Percentiles rank a stretch among this genome's conserved stretches.
These are phyloP conservation scores for Schwanniomyces polymorphus DNA, from an alignment of 805 yeast species.

Conservation along the genomic window DNA sequence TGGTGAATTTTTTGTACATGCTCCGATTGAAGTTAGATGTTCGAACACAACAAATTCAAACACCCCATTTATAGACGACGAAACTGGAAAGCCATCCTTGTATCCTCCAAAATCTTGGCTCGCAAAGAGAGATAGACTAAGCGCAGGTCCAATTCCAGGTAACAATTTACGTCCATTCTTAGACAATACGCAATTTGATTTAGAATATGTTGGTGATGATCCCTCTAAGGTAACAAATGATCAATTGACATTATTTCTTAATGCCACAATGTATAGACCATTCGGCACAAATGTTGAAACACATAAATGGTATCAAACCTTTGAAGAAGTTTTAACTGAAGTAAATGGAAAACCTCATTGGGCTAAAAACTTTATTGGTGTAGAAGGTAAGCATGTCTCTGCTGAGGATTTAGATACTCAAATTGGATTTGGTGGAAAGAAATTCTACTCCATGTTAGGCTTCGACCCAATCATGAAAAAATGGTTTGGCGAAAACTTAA, in stretches of 20 bases:
- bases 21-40: conserved; percentile 93
- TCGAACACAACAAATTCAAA: conserved; percentile 72
- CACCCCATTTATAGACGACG: conserved; percentile 31
- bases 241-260: conserved; percentile 81
- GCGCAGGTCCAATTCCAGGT: conserved; percentile 83
- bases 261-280: conserved; percentile 97
- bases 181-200: conserved; percentile 70
- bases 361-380: conserved; percentile 92
- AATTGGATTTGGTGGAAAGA: conserved; percentile 42
- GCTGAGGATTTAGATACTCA: conserved; percentile 40
- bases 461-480: conserved; percentile 64
- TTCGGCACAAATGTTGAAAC: conserved; percentile 73
- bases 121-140: conserved; percentile 46
- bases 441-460: conserved; percentile 75
- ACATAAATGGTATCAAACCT: conserved; percentile 76
- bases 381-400: conserved; percentile 35
- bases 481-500: conserved; percentile 79
- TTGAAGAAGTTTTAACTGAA: conserved; percentile 73
- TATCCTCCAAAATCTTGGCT: conserved; percentile 51
- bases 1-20: conserved; percentile 81
- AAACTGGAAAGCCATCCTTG: conserved; percentile 35
- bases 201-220: conserved; percentile 52
- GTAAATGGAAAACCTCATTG: conserved; percentile 96
- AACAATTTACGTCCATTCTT: conserved; percentile 78
- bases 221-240: conserved; percentile 57